A percentile compares a stretch with the other conserved stretches of the same genome.
Conservation (phyloP, 202 grass and related monocot species). For the Setaria viridis region DNA sequence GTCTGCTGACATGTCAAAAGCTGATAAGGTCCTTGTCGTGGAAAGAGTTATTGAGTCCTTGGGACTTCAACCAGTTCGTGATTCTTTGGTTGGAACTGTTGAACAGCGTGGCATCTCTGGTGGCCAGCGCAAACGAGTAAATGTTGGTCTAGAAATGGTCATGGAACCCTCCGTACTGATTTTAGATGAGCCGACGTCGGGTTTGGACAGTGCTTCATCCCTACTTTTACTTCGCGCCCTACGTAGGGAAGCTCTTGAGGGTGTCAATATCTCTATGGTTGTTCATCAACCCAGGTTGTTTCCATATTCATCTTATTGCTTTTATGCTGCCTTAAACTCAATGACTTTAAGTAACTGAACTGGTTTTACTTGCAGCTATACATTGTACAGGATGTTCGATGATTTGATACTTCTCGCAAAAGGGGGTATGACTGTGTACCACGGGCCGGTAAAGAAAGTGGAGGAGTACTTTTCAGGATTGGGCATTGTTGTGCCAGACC, state of each 20-base stretch:
- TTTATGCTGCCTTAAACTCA: slow-evolving; percentile 18
- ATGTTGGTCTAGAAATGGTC: slow-evolving; percentile 93
- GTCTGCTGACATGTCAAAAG: slow-evolving; percentile 78
- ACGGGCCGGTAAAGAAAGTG: slow-evolving; percentile 86
- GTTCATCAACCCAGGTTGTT: slow-evolving; percentile 94
- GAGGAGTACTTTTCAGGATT: slow-evolving; percentile 86
- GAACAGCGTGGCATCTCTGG: slow-evolving; percentile 93
- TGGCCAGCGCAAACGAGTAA: slow-evolving; percentile 87
- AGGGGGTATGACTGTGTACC: slow-evolving; percentile 85
- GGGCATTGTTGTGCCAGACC: slow-evolving; percentile 83
- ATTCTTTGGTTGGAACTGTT: slow-evolving; percentile 90
- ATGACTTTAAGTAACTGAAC: slow-evolving; percentile 1
- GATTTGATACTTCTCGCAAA: slow-evolving; percentile 94
- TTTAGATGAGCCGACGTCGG: slow-evolving; percentile 89
- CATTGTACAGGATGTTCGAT: slow-evolving; percentile 88
- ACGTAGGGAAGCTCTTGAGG: slow-evolving; percentile 81
- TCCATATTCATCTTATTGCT: slow-evolving; percentile 22
- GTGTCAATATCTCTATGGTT: slow-evolving; percentile 93
- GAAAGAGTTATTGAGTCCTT: slow-evolving; percentile 91
- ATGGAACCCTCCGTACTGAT: slow-evolving; percentile 94
- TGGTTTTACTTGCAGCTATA: slow-evolving; percentile 60
- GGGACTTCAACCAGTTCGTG: slow-evolving; percentile 83
- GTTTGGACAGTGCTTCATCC: slow-evolving; percentile 92
- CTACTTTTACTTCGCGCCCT: slow-evolving; percentile 78
- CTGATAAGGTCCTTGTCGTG: slow-evolving; percentile 92